Evolutionary conservation across 331 rosid genomes (phyloP).

Genomic region (Saraca asoca): DNA sequence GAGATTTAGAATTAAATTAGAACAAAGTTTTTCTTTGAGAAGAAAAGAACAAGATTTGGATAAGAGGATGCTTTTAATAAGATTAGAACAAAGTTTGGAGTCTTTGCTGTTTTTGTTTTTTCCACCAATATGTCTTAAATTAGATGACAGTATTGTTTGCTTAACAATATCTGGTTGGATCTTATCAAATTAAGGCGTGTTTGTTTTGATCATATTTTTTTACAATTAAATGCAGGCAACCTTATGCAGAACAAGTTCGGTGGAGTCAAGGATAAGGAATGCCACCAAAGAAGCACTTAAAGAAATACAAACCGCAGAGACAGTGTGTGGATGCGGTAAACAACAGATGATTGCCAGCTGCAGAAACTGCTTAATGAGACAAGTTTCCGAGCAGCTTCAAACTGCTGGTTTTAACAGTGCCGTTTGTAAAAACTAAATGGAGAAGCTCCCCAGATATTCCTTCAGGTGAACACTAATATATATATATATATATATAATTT

Average conservation of each 20-base stretch:
- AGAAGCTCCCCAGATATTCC: constrained; percentile 62
- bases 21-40: no score
- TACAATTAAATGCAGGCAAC: constrained; percentile 39
- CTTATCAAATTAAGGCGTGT: background rate
- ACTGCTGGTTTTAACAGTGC: constrained; percentile 62
- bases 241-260: constrained; percentile 52
- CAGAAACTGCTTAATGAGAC: constrained; percentile 63
- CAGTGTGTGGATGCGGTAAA: constrained; percentile 58
- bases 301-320: constrained; percentile 39
- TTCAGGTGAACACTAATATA: constrained; percentile 53
- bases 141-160: no score
- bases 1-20: no score
- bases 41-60: no score
- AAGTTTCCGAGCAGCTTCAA: constrained; percentile 62
- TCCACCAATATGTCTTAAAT: no score
- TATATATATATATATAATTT: no score
- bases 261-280: constrained; percentile 62
- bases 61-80: no score
- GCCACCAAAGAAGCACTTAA: constrained; percentile 55
- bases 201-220: background rate
- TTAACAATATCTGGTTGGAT: no score
- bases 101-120: no score
- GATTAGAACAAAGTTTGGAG: no score
- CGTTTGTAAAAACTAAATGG: constrained; percentile 85
- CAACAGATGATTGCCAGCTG: constrained; percentile 36